A percentile compares a stretch with the other conserved stretches of the same genome.
Conservation (phyloP, 2,329 filamentous ascomycete species). For the Colletotrichum lupini region DNA sequence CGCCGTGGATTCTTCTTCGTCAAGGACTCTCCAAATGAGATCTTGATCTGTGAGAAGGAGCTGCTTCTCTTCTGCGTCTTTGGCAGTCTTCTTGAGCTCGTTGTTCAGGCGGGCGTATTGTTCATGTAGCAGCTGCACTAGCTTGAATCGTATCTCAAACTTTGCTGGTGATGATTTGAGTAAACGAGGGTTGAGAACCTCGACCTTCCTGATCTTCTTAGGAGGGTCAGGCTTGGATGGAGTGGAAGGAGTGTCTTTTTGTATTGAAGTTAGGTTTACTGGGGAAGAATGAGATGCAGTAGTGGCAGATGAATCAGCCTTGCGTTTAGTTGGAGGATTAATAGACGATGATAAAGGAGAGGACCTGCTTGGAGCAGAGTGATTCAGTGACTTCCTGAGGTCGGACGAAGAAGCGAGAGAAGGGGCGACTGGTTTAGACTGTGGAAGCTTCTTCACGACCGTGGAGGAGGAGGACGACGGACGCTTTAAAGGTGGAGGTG, state of each 20-base stretch:
- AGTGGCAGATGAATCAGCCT: conserved; percentile 22
- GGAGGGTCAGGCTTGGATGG: conserved; percentile 31
- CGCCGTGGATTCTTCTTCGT: conserved; percentile 83
- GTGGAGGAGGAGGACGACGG: neutral
- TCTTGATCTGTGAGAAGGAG: conserved; percentile 72
- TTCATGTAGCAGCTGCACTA: conserved; percentile 72
- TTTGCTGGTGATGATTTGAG: conserved; percentile 68
- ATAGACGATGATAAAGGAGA: conserved; percentile 26
- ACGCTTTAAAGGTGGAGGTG: conserved; percentile 46
- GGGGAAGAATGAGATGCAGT: neutral
- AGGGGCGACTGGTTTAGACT: conserved; percentile 5
- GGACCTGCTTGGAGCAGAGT: conserved; percentile 15
- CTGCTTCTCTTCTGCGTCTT: conserved; percentile 59
- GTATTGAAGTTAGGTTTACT: conserved; percentile 5
- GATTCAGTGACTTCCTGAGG: conserved; percentile 15
- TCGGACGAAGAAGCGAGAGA: conserved; percentile 31
- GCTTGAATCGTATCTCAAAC: conserved; percentile 65
- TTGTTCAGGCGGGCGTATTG: conserved; percentile 76
- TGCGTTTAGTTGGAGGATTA: conserved; percentile 21
- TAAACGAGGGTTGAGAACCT: conserved; percentile 75
- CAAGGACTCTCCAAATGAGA: conserved; percentile 75
- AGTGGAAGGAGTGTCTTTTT: conserved; percentile 14
- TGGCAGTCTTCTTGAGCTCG: conserved; percentile 64
- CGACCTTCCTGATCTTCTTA: conserved; percentile 48
- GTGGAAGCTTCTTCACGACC: conserved; percentile 9